A percentile compares a stretch with the other conserved stretches of the same genome.
Conservation (phyloP, 73 alveolate genomes). For the Stentor roeselii region DNA sequence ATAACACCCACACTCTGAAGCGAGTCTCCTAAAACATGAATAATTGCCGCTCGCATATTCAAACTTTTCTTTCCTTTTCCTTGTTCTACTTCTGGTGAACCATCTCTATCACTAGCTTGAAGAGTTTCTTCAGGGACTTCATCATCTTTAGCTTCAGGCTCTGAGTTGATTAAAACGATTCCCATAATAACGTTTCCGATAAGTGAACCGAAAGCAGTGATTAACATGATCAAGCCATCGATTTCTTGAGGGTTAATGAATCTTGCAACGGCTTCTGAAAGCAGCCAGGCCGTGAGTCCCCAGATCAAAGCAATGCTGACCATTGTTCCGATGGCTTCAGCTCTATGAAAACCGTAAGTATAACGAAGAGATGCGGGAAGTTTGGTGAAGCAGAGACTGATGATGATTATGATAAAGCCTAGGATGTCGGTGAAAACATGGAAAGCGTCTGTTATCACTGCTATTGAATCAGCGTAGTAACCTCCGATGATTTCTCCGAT, state of each 20-base stretch:
- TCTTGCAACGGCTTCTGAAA: constrained; percentile 85
- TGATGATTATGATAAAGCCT: constrained; percentile 83
- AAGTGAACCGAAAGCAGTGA: constrained; percentile 79
- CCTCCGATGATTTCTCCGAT: constrained; percentile 86
- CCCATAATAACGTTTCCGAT: constrained; percentile 82
- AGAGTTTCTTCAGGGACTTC: constrained; percentile 35
- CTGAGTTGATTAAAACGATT: constrained; percentile 52
- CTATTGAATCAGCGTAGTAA: constrained; percentile 75
- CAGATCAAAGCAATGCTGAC: constrained; percentile 82
- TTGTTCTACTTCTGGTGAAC: neutral
- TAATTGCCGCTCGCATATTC: constrained; percentile 83
- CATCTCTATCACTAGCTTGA: neutral
- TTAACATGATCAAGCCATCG: constrained; percentile 77
- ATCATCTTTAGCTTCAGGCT: constrained; percentile 41
- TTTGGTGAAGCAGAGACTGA: constrained; percentile 64
- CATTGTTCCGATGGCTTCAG: constrained; percentile 91
- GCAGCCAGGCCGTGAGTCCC: constrained; percentile 82
- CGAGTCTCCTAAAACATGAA: constrained; percentile 91
- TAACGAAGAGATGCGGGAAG: constrained; percentile 70
- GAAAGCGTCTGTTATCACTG: constrained; percentile 96
- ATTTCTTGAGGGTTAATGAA: constrained; percentile 50
- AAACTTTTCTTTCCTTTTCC: constrained; percentile 54
- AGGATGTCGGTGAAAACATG: constrained; percentile 90
- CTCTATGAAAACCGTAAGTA: constrained; percentile 87
- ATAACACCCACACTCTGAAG: constrained; percentile 85